Evolutionary conservation across 768 basidiomycete species (phyloP).

Genomic region (Suillus ampliporus): DNA sequence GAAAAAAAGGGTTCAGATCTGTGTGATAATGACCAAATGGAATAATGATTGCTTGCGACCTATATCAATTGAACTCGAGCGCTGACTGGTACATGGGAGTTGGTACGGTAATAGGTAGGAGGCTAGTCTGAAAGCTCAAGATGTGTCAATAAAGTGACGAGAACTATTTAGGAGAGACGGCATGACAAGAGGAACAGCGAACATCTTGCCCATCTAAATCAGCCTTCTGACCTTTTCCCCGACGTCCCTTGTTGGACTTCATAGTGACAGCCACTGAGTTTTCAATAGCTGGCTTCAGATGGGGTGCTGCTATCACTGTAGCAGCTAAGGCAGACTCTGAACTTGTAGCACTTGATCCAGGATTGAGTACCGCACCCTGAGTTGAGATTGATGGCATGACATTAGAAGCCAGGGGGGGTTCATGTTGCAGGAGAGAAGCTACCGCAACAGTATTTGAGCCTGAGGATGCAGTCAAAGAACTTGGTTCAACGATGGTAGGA

Average conservation of each 20-base stretch:
- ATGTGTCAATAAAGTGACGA: not conserved
- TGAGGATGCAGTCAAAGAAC: not conserved
- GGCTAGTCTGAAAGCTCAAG: not conserved
- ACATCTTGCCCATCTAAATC: not conserved
- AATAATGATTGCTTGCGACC: not conserved
- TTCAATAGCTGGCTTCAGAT: not conserved
- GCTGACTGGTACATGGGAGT: not conserved
- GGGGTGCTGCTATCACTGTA: not conserved
- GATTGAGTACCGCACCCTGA: not conserved
- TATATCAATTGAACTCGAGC: not conserved
- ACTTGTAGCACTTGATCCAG: not conserved
- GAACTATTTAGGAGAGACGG: not conserved
- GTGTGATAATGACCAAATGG: too few relatives aligned
- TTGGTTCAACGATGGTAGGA: not conserved
- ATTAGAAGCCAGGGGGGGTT: not conserved
- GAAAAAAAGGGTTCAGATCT: too few relatives aligned
- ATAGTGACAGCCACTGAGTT: not conserved
- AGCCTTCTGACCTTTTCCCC: not conserved
- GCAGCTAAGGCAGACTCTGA: not conserved
- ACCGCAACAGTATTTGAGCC: not conserved
- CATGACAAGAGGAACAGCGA: not conserved
- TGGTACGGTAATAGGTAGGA: not conserved
- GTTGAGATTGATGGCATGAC: not conserved
- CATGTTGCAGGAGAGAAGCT: not conserved
- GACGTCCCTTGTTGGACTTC: not conserved